A percentile compares a stretch with the other conserved stretches of the same genome.
Evolutionary conservation across 106 monocot species (phyloP).

Genomic region (Dendrobium catenatum): DNA sequence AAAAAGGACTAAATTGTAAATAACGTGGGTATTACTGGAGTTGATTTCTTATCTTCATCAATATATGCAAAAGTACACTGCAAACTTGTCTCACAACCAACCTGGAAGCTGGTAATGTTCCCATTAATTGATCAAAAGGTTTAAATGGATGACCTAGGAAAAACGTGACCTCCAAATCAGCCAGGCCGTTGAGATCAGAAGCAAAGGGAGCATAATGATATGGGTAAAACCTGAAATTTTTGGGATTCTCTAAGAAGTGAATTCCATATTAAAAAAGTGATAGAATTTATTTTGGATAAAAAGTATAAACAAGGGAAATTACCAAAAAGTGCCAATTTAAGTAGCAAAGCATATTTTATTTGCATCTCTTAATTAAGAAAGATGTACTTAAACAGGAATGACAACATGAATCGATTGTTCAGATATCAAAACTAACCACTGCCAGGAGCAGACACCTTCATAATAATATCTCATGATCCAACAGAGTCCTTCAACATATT

Average conservation of each 20-base stretch:
- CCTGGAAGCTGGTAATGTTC: constrained; percentile 89
- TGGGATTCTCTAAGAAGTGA: neutral
- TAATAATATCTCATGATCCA: constrained; percentile 99
- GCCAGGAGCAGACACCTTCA: constrained; percentile 98
- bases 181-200: constrained; percentile 85
- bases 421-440: constrained; percentile 50
- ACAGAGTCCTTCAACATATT: constrained; percentile 93
- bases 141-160: constrained; percentile 90
- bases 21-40: neutral
- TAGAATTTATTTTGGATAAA: neutral
- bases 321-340: neutral
- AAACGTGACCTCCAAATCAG: constrained; percentile 84
- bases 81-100: constrained; percentile 17
- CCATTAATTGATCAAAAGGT: constrained; percentile 99
- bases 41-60: neutral
- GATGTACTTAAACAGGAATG: neutral
- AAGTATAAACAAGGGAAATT: neutral
- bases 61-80: neutral
- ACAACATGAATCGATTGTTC: neutral
- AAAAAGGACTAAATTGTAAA: neutral
- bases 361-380: neutral
- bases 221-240: constrained; percentile 83
- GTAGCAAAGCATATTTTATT: neutral
- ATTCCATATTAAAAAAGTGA: neutral
- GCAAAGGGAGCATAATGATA: constrained; percentile 99